Evolutionary conservation across 768 basidiomycete species (phyloP), one percentile per base, ranked within the genome.

Genomic region (Rhodotorula kratochvilovae): DNA sequence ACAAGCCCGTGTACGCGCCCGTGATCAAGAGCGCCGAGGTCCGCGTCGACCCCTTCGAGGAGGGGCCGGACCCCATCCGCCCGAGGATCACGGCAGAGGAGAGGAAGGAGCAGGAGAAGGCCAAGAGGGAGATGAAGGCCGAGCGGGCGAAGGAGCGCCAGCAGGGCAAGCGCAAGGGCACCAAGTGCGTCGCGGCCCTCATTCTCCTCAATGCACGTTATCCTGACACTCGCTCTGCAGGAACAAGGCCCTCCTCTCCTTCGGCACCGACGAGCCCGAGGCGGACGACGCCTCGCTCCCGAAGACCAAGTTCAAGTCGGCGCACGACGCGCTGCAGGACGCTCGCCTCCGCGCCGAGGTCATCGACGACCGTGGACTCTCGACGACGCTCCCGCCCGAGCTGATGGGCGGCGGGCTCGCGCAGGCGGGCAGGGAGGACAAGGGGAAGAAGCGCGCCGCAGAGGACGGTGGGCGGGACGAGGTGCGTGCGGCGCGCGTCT

Each of bases 1-100:
- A 88, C 75, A 84, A 87, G 55, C 93, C 92, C 13, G 78, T 92
- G 67, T 94, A 93, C 75, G 92, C 96, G 5, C 93, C 95, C 0
- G 93, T 90, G 79, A 95, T 99, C 79, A 89, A 88, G 76, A 85
- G 85, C 3, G 84, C 95, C 39, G 86, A 88, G 17, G 90, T 99
- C 63, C 78, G 92, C 42, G 92, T 96, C 63, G 95, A 98, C 78
- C 95, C 96, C 0, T 97, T 96, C 79, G 86, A 89, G 64, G 94
- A 98, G 78, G n/a, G 39, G 43, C 15, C 57, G 17, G 70, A 71
- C 19, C 66, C 66, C 57, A 96, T 98, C 74, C 85, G 93, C 48
- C 95, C 95, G 10, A 88, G 96, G 35, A 99, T 98, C 70, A 99
- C 96, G 2, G 92, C 93, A 2, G 91, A 87, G 4, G 96, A 98